Evolutionary conservation across 306 rosid genomes (phyloP).

Genomic region (Quercus berberidifolia): DNA sequence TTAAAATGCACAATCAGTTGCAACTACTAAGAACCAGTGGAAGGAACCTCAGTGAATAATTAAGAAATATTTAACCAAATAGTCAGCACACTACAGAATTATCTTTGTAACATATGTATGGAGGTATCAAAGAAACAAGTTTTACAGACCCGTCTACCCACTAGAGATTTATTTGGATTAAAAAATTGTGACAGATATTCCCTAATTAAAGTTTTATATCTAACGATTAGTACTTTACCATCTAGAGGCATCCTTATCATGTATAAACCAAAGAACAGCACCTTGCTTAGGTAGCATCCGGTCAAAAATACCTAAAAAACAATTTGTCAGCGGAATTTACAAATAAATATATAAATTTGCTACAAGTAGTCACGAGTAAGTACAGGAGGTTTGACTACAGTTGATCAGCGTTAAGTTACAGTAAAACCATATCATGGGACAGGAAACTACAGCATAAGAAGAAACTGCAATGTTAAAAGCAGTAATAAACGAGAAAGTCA

Average conservation of each 20-base stretch:
- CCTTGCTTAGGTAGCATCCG: constrained; percentile 58
- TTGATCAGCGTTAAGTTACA: constrained; percentile 1
- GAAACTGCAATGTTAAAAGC: background rate
- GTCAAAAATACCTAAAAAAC: constrained; percentile 43
- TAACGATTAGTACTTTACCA: constrained; percentile 54
- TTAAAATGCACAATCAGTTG: constrained; percentile 34
- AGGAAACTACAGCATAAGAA: constrained; percentile 2
- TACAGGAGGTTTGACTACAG: constrained; percentile 23
- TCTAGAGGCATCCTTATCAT: constrained; percentile 60
- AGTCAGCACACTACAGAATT: constrained; percentile 17
- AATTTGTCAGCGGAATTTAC: constrained; percentile 41
- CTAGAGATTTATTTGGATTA: constrained; percentile 23
- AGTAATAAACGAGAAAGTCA: background rate
- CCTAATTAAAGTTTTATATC: constrained; percentile 29
- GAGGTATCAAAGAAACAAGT: background rate
- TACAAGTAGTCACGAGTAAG: constrained; percentile 10
- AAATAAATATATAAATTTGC: constrained; percentile 21
- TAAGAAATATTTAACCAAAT: constrained; percentile 5
- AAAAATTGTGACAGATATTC: constrained; percentile 24
- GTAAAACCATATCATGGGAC: constrained; percentile 1
- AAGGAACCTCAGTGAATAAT: constrained; percentile 11
- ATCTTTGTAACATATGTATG: background rate
- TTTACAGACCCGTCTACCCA: constrained; percentile 13
- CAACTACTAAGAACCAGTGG: constrained; percentile 14
- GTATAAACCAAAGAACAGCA: constrained; percentile 50